These are phyloP conservation scores for Phytophthora foliorum DNA, from an alignment of 352 stramenopile genomes.

Conservation along the genomic window DNA sequence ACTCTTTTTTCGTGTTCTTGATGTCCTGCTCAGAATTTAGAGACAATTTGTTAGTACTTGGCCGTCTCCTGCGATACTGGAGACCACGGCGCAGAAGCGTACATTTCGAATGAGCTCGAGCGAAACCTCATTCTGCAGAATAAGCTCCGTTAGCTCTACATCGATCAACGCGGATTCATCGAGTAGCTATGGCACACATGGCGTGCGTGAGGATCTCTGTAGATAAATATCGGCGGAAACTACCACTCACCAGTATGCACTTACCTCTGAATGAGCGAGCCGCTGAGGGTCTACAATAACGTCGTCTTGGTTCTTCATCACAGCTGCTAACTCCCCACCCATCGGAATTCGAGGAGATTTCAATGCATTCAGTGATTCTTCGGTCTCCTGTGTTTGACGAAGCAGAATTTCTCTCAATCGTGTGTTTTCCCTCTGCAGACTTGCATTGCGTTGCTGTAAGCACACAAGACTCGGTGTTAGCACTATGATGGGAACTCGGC, in stretches of 20 bases:
- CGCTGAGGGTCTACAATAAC: constrained; percentile 9
- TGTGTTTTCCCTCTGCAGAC: constrained; percentile 58
- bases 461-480: constrained; percentile 1
- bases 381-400: constrained; percentile 28
- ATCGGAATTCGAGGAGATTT: constrained; percentile 21
- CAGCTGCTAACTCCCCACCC: neutral
- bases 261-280: constrained; percentile 39
- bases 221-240: neutral
- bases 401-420: constrained; percentile 55
- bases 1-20: constrained; percentile 85
- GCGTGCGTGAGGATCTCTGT: neutral
- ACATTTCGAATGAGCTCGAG: constrained; percentile 87
- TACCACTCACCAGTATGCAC: neutral
- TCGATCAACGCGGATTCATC: constrained; percentile 81
- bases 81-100: constrained; percentile 12
- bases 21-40: constrained; percentile 54
- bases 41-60: neutral
- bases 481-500: neutral
- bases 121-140: constrained; percentile 87
- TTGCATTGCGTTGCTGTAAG: constrained; percentile 54
- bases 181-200: constrained; percentile 50
- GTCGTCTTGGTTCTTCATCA: constrained; percentile 24
- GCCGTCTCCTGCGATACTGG: neutral
- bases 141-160: constrained; percentile 84
- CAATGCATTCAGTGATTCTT: constrained; percentile 29